These are phyloP conservation scores for Cercophora newfieldiana DNA, from an alignment of 495 filamentous ascomycete species.

Conservation along the genomic window DNA sequence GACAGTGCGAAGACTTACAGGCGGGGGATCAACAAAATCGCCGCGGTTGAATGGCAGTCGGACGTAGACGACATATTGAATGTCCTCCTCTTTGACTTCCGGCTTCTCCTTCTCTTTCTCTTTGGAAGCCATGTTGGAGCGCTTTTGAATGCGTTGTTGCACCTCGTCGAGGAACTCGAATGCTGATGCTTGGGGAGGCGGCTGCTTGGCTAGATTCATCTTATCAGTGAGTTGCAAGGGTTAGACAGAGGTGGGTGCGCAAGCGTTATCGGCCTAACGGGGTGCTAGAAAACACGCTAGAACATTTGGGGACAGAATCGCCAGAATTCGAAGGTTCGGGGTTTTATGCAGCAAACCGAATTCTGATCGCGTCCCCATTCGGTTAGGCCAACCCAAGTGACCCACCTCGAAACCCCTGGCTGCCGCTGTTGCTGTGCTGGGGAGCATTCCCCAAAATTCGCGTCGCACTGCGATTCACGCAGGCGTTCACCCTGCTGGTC, in stretches of 20 bases:
- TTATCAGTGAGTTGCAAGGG: not conserved
- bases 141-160: not conserved
- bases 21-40: constrained; percentile 86
- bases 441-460: constrained; percentile 11
- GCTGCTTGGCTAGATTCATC: not conserved
- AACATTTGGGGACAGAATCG: no score
- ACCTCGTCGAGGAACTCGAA: not conserved
- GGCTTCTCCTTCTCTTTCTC: constrained; percentile 22
- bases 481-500: constrained; percentile 11
- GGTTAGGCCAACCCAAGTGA: not conserved
- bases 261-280: not conserved
- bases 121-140: not conserved
- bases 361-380: not conserved
- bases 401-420: not conserved
- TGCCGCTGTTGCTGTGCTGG: constrained; percentile 6
- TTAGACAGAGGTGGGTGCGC: not conserved
- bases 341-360: constrained; percentile 7
- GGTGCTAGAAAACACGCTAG: no score
- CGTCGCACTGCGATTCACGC: constrained; percentile 6
- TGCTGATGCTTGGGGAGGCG: not conserved
- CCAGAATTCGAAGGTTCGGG: not conserved
- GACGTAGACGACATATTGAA: constrained; percentile 74
- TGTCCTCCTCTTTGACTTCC: constrained; percentile 34
- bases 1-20: constrained; percentile 53
- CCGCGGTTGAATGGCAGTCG: constrained; percentile 84